Percentiles rank a stretch among this genome's conserved stretches.
Evolutionary conservation across 257 asterid species (phyloP).

Genomic region (Salvia rosmarinus): DNA sequence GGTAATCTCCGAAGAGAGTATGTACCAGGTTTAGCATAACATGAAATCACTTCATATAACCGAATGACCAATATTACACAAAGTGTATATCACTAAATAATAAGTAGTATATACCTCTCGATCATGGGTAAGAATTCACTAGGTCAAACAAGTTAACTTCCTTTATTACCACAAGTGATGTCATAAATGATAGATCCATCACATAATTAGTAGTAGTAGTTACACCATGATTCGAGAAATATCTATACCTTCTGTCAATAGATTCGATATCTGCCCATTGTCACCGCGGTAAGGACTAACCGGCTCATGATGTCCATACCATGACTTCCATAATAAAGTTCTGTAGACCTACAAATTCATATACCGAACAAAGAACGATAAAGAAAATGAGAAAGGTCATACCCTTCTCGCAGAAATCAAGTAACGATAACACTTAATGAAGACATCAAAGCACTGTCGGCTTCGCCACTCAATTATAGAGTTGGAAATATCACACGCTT

Average conservation of each 20-base stretch:
- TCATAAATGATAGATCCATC: background rate
- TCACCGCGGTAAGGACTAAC: slow-evolving; percentile 56
- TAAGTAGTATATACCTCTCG: slow-evolving; percentile 45
- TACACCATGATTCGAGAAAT: too few species aligned
- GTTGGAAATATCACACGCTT: slow-evolving; percentile 82
- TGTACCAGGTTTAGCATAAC: slow-evolving; percentile 48
- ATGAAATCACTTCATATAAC: slow-evolving; percentile 24
- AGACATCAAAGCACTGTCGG: slow-evolving; percentile 44
- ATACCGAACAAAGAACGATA: slow-evolving; percentile 49
- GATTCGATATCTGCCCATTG: slow-evolving; percentile 57
- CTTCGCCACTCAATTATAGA: slow-evolving; percentile 98
- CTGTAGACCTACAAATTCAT: slow-evolving; percentile 81
- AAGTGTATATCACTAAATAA: background rate
- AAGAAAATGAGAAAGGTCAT: background rate
- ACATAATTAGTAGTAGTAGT: background rate
- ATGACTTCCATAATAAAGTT: slow-evolving; percentile 92
- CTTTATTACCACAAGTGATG: slow-evolving; percentile 43
- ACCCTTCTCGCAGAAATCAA: background rate
- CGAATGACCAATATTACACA: slow-evolving; percentile 5
- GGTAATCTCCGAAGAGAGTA: slow-evolving; percentile 68
- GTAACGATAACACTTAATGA: slow-evolving; percentile 5
- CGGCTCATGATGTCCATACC: slow-evolving; percentile 99
- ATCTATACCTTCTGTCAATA: too few species aligned
- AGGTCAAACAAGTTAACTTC: slow-evolving; percentile 87
- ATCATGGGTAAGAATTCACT: too few species aligned